phyloP scores from a whole-genome alignment of 106 monocot species.

The Dendrobium catenatum region DNA sequence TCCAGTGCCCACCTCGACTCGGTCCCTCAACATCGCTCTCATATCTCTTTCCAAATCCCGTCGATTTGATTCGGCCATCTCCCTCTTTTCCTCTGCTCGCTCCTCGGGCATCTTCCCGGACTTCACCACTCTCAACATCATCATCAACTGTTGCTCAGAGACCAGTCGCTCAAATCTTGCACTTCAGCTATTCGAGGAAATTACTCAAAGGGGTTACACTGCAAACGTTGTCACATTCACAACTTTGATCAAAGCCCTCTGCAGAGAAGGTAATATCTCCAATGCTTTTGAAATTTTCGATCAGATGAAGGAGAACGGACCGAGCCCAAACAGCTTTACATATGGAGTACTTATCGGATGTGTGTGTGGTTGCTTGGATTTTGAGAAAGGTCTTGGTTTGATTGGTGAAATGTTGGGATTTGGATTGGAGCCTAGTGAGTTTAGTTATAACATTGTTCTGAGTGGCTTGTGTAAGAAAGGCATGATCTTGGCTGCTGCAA shows the following conservation, averaged over 20 bases:
- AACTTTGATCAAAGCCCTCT: slow-evolving; percentile 28
- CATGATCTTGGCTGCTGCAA: slow-evolving; percentile 8
- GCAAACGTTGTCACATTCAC: slow-evolving; percentile 24
- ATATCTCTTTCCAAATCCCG: slow-evolving; percentile 10
- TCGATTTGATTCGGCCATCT: slow-evolving; percentile 10
- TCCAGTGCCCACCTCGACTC: neutral
- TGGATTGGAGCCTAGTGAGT: slow-evolving; percentile 16
- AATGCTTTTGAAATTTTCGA: slow-evolving; percentile 19
- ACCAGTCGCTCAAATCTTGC: slow-evolving; percentile 19
- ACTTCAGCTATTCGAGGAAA: slow-evolving; percentile 34
- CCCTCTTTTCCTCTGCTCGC: slow-evolving; percentile 15
- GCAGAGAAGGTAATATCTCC: slow-evolving; percentile 4
- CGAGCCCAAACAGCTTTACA: slow-evolving; percentile 18
- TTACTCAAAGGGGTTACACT: slow-evolving; percentile 3
- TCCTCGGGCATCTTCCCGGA: slow-evolving; percentile 3
- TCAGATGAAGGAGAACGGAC: slow-evolving; percentile 16
- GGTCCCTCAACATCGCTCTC: slow-evolving; percentile 19
- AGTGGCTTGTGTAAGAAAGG: slow-evolving; percentile 18
- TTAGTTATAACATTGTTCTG: slow-evolving; percentile 20
- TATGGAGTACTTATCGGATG: slow-evolving; percentile 18
- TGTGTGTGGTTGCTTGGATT: slow-evolving; percentile 1
- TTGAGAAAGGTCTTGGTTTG: slow-evolving; percentile 13
- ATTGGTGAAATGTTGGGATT: slow-evolving; percentile 17
- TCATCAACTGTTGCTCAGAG: slow-evolving; percentile 16
- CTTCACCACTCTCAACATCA: slow-evolving; percentile 23